phyloP scores from a whole-genome alignment of 352 stramenopile genomes.

The Phytophthora sojae region DNA sequence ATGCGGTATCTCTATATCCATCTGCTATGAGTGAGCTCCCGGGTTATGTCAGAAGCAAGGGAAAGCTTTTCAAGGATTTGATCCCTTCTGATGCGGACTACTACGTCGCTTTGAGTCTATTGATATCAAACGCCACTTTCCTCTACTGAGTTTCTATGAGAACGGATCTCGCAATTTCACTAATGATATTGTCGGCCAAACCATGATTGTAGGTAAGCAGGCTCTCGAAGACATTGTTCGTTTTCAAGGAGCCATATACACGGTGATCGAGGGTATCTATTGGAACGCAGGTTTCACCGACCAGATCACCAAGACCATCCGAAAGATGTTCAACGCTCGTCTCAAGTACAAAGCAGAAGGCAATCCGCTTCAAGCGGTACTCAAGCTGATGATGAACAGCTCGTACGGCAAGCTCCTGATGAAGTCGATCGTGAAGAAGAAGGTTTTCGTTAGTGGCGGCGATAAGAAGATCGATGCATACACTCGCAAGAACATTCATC shows the following conservation, averaged over 20 bases:
- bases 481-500: no score
- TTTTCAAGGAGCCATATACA: no score
- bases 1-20: constrained; percentile 14
- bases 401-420: constrained; percentile 13
- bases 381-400: constrained; percentile 20
- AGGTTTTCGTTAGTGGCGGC: constrained; percentile 2
- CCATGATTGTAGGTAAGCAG: background rate
- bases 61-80: background rate
- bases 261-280: constrained; percentile 12
- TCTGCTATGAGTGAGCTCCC: constrained; percentile 9
- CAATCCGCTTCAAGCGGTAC: constrained; percentile 5
- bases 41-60: constrained; percentile 2
- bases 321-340: background rate
- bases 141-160: background rate
- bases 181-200: background rate
- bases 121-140: constrained; percentile 7
- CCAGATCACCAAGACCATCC: background rate
- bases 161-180: no score
- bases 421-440: constrained; percentile 14
- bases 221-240: no score
- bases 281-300: constrained; percentile 20
- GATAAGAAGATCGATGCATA: constrained; percentile 8
- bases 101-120: constrained; percentile 11
- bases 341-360: constrained; percentile 11
- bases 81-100: constrained; percentile 13